These are phyloP conservation scores for Diaporthe vexans DNA, from an alignment of 2,329 filamentous ascomycete species.

Conservation along the genomic window DNA sequence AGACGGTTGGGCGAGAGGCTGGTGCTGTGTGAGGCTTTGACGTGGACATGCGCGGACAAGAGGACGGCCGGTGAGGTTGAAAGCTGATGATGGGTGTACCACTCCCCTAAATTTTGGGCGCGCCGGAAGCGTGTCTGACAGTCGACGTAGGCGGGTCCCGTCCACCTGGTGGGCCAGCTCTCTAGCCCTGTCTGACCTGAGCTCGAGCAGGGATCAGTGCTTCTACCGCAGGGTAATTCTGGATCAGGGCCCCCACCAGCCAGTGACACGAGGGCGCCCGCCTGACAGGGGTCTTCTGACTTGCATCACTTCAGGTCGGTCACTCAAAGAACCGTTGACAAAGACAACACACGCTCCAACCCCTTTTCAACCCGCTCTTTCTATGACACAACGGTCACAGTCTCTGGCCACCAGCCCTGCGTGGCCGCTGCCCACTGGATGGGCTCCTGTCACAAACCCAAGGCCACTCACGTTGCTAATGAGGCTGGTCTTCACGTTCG, in stretches of 20 bases:
- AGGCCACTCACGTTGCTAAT: background rate
- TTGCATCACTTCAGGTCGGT: background rate
- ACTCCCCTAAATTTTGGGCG: conserved; percentile 38
- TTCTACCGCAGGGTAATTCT: background rate
- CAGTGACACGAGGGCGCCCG: conserved; percentile 23
- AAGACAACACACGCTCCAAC: conserved; percentile 21
- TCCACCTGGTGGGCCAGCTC: conserved; percentile 8
- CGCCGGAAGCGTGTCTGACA: conserved; percentile 37
- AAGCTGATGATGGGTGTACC: conserved; percentile 29
- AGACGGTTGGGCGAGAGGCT: background rate
- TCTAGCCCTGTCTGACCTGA: conserved; percentile 25
- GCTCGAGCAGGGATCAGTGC: conserved; percentile 29
- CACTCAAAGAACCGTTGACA: background rate
- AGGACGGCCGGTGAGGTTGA: conserved; percentile 20
- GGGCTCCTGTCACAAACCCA: too few species aligned
- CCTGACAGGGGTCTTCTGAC: background rate
- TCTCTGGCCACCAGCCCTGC: background rate
- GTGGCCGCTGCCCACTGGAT: background rate
- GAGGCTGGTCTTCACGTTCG: background rate
- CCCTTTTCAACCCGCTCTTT: background rate
- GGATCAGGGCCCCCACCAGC: conserved; percentile 1
- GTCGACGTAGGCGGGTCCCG: conserved; percentile 23
- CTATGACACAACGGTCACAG: background rate
- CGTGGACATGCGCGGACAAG: conserved; percentile 17
- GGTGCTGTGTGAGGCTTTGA: conserved; percentile 15